Evolutionary conservation across 2,329 filamentous ascomycete species (phyloP).

Genomic region (Xylaria polymorpha): DNA sequence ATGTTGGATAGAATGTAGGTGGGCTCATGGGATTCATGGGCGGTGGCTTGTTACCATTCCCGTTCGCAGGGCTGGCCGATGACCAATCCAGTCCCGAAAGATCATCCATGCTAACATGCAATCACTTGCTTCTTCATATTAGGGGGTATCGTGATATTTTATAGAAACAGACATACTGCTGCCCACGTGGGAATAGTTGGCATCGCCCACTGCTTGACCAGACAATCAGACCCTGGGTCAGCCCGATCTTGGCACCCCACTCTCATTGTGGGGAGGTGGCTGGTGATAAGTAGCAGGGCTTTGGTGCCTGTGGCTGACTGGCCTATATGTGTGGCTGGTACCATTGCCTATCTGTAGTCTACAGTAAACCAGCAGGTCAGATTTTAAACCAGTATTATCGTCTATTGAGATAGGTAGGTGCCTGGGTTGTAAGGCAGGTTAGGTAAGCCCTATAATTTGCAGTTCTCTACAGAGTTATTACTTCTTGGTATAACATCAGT

Average conservation of each 20-base stretch:
- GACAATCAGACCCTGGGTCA: slow-evolving; percentile 9
- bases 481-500: too few relatives aligned
- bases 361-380: too few relatives aligned
- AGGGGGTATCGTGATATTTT: slow-evolving; percentile 41
- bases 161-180: slow-evolving; percentile 31
- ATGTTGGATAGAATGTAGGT: slow-evolving; percentile 52
- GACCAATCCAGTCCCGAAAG: slow-evolving; percentile 52
- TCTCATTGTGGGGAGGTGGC: slow-evolving; percentile 15
- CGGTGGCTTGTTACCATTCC: slow-evolving; percentile 44
- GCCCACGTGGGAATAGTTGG: slow-evolving; percentile 27
- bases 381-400: too few relatives aligned
- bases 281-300: not conserved
- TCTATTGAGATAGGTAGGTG: too few relatives aligned
- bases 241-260: slow-evolving; percentile 29
- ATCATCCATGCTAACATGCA: slow-evolving; percentile 50
- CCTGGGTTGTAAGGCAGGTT: too few relatives aligned
- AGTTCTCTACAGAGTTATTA: too few relatives aligned
- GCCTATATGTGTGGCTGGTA: slow-evolving; percentile 21
- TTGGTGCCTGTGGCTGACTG: slow-evolving; percentile 19
- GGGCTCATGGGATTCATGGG: slow-evolving; percentile 48
- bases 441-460: too few relatives aligned
- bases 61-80: slow-evolving; percentile 43
- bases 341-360: too few relatives aligned
- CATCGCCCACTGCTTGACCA: slow-evolving; percentile 5
- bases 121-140: slow-evolving; percentile 45